Base-by-base conservation (phyloP, 257 asterid species). In the Solanum medicagineum region DNA sequence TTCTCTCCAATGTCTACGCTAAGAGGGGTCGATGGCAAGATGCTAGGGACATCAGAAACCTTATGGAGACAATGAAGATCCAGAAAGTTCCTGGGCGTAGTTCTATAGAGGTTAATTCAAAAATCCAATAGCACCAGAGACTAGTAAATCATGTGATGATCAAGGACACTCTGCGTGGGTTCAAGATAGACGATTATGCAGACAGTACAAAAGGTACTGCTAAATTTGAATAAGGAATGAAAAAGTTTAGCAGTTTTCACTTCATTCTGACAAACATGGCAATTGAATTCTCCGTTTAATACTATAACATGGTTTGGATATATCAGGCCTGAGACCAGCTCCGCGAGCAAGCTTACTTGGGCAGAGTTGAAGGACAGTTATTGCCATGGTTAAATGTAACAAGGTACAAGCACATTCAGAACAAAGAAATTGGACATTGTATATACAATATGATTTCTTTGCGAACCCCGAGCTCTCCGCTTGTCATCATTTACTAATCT, bases 11-110 rank as follows among this genome's bases (percentile, higher is more conserved):
- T 16, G 82, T 81, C 20, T 85, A 81, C n/a, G 83, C 85, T 22
- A 85, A 81, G 75, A 81, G 69, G 87, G 87, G 85, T 53, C 40
- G 75, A 1, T 85, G 87, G 87, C 81, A 81, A 81, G 87, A 85
- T 56, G 85, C 69, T 22, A 81, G 75, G 55, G 71, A 51, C 12
- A 42, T 81, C 26, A 66, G 87, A 68, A 65, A 57, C 36, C 11
- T 80, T 22, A 85, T 85, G 87, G 85, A 81, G 81, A 49, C 62
- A 0, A 80, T 4, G 20, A 73, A 81, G 13, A 45, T 85, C 81
- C 81, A 80, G n/a, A 85, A 85, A 81, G 85, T 81, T 65, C 87
- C 87, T 11, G 87, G 87, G 49, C 53, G 49, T 29, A 85, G 87
- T 56, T 65, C 42, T 51, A 60, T 84, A 32, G 86, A 84, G 65